Conservation (phyloP, 2,329 filamentous ascomycete genomes). For the Penicillium sp. region DNA sequence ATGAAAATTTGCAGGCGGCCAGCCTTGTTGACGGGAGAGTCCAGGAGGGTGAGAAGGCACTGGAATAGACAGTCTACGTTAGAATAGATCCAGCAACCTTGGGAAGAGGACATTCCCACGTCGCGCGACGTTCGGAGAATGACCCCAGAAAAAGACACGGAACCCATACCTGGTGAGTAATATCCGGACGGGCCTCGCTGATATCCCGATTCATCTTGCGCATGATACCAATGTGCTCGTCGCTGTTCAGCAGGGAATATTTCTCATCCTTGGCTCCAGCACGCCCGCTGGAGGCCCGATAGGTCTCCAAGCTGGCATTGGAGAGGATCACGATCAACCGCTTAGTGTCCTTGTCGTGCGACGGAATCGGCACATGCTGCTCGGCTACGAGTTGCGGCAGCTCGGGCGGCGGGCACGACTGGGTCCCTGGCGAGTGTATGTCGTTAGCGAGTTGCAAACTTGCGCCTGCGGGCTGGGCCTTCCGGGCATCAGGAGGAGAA, state of each 20-base stretch:
- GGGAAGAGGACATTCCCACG: not conserved
- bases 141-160: not conserved
- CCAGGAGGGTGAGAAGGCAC: conserved; percentile 95
- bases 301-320: conserved; percentile 96
- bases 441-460: conserved; percentile 30
- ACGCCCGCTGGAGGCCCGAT: conserved; percentile 77
- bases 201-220: conserved; percentile 99
- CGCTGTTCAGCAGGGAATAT: conserved; percentile 96
- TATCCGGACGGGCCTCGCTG: conserved; percentile 94
- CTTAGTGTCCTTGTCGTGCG: conserved; percentile 86
- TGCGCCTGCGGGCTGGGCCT: not conserved
- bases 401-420: conserved; percentile 88
- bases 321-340: conserved; percentile 93
- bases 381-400: conserved; percentile 92
- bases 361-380: conserved; percentile 80
- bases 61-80: conserved; percentile 42
- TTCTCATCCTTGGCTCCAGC: conserved; percentile 77
- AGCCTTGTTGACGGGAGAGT: conserved; percentile 98
- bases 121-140: not conserved
- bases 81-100: not conserved
- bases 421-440: conserved; percentile 65
- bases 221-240: conserved; percentile 99
- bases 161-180: conserved; percentile 86
- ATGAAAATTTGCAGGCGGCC: conserved; percentile 98
- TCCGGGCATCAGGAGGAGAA: not conserved